Conservation (phyloP, 306 rosid genomes). For the Notholithocarpus densiflorus region DNA sequence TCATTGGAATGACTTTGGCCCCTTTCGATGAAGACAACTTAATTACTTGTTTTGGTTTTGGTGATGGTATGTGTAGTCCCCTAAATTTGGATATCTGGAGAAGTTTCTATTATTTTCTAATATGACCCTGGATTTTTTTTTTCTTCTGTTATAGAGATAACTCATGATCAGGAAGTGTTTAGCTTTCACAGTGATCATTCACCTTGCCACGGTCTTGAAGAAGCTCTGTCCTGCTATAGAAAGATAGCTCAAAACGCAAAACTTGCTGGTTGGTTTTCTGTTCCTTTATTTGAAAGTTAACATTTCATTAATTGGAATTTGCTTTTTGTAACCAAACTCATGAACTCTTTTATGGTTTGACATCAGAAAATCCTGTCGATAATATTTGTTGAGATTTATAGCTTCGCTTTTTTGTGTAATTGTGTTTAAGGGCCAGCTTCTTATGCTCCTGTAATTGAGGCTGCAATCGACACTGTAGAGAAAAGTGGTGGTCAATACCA, state of each 20-base stretch:
- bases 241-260: slow-evolving; percentile 50
- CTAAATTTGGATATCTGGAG: slow-evolving; percentile 3
- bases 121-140: slow-evolving; percentile 16
- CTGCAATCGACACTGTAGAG: slow-evolving; percentile 84
- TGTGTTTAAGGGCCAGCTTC: slow-evolving; percentile 79
- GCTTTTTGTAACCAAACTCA: no score
- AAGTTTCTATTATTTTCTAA: background rate
- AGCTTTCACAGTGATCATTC: slow-evolving; percentile 81
- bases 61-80: slow-evolving; percentile 55
- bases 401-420: slow-evolving; percentile 19
- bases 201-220: slow-evolving; percentile 85
- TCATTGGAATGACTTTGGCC: slow-evolving; percentile 80
- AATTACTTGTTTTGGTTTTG: slow-evolving; percentile 94
- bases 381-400: slow-evolving; percentile 1
- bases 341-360: background rate
- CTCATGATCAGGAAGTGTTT: slow-evolving; percentile 80
- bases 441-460: slow-evolving; percentile 74
- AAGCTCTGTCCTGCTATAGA: slow-evolving; percentile 73
- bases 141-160: slow-evolving; percentile 47
- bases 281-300: no score
- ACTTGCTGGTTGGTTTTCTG: no score
- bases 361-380: background rate
- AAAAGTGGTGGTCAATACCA: slow-evolving; percentile 78
- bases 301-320: no score
- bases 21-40: slow-evolving; percentile 91